A percentile compares a stretch with the other conserved stretches of the same genome.
Evolutionary conservation across 148 eudicot genomes (phyloP).

Genomic region (Vaccinium corymbosum): DNA sequence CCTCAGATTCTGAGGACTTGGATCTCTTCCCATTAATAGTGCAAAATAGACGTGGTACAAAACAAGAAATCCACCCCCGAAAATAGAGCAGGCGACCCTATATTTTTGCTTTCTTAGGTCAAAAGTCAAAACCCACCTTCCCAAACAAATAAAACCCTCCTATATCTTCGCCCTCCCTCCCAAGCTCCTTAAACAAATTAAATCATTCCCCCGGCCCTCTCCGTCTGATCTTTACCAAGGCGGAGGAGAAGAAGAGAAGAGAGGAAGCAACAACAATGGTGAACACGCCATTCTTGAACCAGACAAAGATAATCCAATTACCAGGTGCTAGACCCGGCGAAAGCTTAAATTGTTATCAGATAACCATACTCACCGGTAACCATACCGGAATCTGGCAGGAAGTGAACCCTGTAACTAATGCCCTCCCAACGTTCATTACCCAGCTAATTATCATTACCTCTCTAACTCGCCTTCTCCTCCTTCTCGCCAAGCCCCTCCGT

Average conservation of each 20-base stretch:
- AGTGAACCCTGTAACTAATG: slow-evolving; percentile 1
- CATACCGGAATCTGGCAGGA: slow-evolving; percentile 20
- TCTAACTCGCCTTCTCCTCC: slow-evolving; percentile 8
- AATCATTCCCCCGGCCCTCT: background rate
- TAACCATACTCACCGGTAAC: background rate
- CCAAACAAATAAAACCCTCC: background rate
- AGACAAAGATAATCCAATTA: background rate
- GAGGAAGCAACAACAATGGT: slow-evolving; percentile 9
- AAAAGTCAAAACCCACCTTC: background rate
- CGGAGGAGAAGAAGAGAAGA: background rate
- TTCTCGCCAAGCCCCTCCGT: slow-evolving; percentile 11
- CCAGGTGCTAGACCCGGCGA: background rate
- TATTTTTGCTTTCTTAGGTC: background rate
- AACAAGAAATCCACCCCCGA: background rate
- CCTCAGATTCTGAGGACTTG: no score
- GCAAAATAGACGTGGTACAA: background rate
- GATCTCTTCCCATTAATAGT: background rate
- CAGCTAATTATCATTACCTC: slow-evolving; percentile 21
- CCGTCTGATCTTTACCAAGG: background rate
- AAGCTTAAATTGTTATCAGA: background rate
- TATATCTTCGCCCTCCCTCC: background rate
- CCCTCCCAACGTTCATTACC: slow-evolving; percentile 17
- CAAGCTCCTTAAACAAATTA: background rate
- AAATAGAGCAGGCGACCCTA: background rate
- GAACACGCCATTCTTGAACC: slow-evolving; percentile 10